Conservation (phyloP, 2,329 filamentous ascomycete genomes). For the Neurospora sp. region DNA sequence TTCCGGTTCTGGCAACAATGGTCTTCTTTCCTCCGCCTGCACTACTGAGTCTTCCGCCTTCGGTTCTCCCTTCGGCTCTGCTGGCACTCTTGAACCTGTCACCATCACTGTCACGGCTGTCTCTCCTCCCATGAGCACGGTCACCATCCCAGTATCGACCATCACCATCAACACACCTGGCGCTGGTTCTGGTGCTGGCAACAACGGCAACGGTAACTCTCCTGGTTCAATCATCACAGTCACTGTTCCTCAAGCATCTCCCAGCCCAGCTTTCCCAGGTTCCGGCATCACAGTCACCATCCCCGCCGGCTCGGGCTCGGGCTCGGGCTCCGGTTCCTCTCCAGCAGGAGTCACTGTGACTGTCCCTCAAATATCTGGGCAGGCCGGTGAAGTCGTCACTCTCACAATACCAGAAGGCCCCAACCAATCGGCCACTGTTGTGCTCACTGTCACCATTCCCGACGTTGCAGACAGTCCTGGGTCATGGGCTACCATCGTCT, state of each 20-base stretch:
- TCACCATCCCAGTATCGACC: not conserved
- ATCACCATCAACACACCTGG: conserved; percentile 3
- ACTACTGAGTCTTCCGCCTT: not conserved
- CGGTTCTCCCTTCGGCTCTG: conserved; percentile 1
- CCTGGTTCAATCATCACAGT: conserved; percentile 8
- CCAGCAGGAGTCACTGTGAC: conserved; percentile 2
- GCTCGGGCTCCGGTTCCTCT: not conserved
- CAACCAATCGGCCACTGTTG: conserved; percentile 1
- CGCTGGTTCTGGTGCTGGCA: not conserved
- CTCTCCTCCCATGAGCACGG: not conserved
- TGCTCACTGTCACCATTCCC: conserved; percentile 13
- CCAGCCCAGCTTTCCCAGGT: not conserved
- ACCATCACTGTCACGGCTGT: conserved; percentile 12
- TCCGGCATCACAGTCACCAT: conserved; percentile 4
- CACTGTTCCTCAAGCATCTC: conserved; percentile 4
- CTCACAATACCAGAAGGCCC: conserved; percentile 10
- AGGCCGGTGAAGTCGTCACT: conserved; percentile 7
- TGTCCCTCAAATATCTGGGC: conserved; percentile 1
- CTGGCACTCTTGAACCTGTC: conserved; percentile 3
- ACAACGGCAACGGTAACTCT: conserved; percentile 3
- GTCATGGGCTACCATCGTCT: conserved; percentile 11
- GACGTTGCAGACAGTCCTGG: conserved; percentile 4
- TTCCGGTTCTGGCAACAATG: conserved; percentile 4
- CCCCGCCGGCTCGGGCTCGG: not conserved
- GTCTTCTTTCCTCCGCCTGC: not conserved